Evolutionary conservation across 495 filamentous ascomycete species (phyloP), one percentile per base, ranked within the genome.

Genomic region (Penicillium ucsense): DNA sequence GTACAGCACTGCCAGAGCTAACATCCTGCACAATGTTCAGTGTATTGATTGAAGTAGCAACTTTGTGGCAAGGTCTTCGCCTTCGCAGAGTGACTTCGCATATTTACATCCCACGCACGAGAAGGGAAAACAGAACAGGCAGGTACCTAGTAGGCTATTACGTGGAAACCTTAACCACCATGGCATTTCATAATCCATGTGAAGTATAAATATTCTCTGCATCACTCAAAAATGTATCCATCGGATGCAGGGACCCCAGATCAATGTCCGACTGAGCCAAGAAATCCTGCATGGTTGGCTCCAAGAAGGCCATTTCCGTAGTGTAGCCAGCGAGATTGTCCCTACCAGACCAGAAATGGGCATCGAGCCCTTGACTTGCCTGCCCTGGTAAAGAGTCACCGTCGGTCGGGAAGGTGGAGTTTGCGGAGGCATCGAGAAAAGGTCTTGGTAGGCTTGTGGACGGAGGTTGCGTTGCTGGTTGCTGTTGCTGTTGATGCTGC

Each of bases 221-320:
- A 31, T 72, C 67, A 33, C 54, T 64, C 44, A 70, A 59, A 45
- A 66, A 70, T 6, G 64, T 61, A 60, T 72, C 68, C 41, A 70
- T 65, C 5, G 68, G 65, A 52, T 70, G 62, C 40, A 68, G 40
- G 30, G 68, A 43, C 3, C 68, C 67, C 37, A 72, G 38, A 51
- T 69, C 66, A 12, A 72, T 61, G 56, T 72, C 64, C 12, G 65
- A 67, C 59, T 72, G 68, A 31, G 68, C 68, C 1, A 72, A 52
- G 29, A 72, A 72, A 36, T 70, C 64, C 50, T 72, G 66, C 68
- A 72, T 72, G 5, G 67, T 72, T 34, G 68, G 68, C 44, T 72
- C 67, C 44, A 72, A 45, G 37, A 72, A 72, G 20, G 68, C 60
- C 68, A 72, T 72, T 33, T 65, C 66, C 0, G 68, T 70, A 31